Evolutionary conservation across 2,329 filamentous ascomycete species (phyloP).

Genomic region (Chaetomium strumarium): DNA sequence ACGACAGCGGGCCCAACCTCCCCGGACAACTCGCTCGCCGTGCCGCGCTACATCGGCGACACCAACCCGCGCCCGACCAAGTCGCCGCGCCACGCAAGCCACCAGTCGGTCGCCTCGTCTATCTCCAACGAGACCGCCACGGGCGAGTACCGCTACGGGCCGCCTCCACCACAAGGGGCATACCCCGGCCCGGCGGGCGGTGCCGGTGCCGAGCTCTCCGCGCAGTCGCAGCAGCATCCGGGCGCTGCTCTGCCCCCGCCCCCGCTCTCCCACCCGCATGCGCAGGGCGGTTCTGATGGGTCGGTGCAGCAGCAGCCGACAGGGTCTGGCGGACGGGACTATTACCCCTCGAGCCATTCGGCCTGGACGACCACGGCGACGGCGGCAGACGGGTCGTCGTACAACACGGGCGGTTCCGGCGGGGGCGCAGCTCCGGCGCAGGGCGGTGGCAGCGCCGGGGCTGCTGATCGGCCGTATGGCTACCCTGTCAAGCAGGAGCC

Average conservation of each 20-base stretch:
- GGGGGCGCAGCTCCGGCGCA: background rate
- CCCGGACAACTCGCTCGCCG: constrained; percentile 36
- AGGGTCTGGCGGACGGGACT: too few relatives aligned
- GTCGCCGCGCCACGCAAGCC: constrained; percentile 49
- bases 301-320: background rate
- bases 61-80: constrained; percentile 49
- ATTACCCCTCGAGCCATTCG: constrained; percentile 42
- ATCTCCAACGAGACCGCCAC: constrained; percentile 44
- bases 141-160: constrained; percentile 52
- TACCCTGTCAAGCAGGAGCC: constrained; percentile 29
- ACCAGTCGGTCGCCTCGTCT: constrained; percentile 47
- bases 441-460: constrained; percentile 33
- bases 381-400: constrained; percentile 26
- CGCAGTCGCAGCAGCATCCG: constrained; percentile 7
- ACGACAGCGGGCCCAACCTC: constrained; percentile 28
- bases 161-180: constrained; percentile 29
- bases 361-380: constrained; percentile 48
- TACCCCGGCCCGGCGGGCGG: background rate
- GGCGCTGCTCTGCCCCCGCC: too few relatives aligned
- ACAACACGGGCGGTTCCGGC: constrained; percentile 22
- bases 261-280: too few relatives aligned
- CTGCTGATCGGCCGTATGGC: constrained; percentile 34
- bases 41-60: constrained; percentile 51
- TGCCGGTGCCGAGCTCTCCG: constrained; percentile 26
- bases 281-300: background rate